A percentile compares a stretch with the other conserved stretches of the same genome.
phyloP scores from a whole-genome alignment of 2,329 filamentous ascomycete species.

The Dothistroma pini region DNA sequence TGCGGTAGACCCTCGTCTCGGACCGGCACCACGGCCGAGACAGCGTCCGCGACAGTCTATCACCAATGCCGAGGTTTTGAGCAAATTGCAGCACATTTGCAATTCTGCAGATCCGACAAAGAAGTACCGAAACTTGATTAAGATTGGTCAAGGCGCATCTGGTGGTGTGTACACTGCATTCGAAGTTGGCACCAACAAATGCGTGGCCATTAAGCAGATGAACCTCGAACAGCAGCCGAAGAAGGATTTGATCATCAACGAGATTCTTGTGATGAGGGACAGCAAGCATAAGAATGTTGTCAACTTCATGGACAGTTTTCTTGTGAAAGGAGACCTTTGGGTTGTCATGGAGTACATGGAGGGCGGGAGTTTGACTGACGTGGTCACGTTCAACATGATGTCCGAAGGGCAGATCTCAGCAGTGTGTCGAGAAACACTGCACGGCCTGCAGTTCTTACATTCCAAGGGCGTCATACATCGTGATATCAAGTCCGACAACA shows the following conservation, averaged over 20 bases:
- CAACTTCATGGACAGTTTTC: slow-evolving; percentile 97
- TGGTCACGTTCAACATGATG: slow-evolving; percentile 99
- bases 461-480: slow-evolving; percentile 98
- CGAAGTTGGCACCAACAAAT: slow-evolving; percentile 74
- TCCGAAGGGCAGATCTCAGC: slow-evolving; percentile 95
- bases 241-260: slow-evolving; percentile 98
- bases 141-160: slow-evolving; percentile 96
- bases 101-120: slow-evolving; percentile 83
- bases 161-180: slow-evolving; percentile 93
- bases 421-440: slow-evolving; percentile 88
- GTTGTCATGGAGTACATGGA: slow-evolving; percentile 99
- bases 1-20: slow-evolving; percentile 46
- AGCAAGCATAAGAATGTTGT: slow-evolving; percentile 98
- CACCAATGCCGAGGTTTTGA: slow-evolving; percentile 70
- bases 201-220: slow-evolving; percentile 99
- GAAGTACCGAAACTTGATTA: slow-evolving; percentile 81
- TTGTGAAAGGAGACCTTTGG: slow-evolving; percentile 88
- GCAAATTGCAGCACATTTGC: slow-evolving; percentile 82
- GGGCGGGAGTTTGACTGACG: slow-evolving; percentile 92
- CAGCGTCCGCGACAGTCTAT: slow-evolving; percentile 72
- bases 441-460: slow-evolving; percentile 89
- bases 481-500: slow-evolving; percentile 99
- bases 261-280: slow-evolving; percentile 98
- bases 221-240: slow-evolving; percentile 97
- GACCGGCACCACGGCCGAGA: slow-evolving; percentile 64